Conservation (phyloP, 2,329 filamentous ascomycete species). For the Scleromitrula shiraiana region DNA sequence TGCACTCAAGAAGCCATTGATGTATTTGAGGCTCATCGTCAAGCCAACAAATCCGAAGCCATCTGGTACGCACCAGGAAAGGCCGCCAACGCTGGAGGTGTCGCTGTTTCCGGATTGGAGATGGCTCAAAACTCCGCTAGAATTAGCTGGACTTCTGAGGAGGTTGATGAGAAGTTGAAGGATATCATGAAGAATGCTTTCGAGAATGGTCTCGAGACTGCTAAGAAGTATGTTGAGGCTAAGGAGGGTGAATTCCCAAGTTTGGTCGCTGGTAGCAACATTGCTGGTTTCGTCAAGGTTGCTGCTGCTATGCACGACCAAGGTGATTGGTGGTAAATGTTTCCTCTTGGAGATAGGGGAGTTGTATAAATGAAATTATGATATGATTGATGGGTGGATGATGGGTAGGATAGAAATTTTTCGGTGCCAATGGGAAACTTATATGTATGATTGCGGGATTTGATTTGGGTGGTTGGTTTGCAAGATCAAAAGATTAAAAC, state of each 20-base stretch:
- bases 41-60: constrained; percentile 56
- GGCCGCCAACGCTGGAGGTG: constrained; percentile 95
- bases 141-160: constrained; percentile 76
- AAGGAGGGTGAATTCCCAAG: constrained; percentile 79
- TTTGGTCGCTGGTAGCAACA: constrained; percentile 89
- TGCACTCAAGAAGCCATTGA: constrained; percentile 95
- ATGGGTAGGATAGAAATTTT: too few species aligned
- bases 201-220: constrained; percentile 78
- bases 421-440: too few species aligned
- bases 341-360: neutral
- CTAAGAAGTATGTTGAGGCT: constrained; percentile 76
- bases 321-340: constrained; percentile 77
- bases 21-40: constrained; percentile 74
- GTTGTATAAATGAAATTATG: neutral
- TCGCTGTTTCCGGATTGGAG: constrained; percentile 93
- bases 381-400: too few species aligned
- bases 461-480: too few species aligned
- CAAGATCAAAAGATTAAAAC: too few species aligned
- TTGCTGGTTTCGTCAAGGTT: constrained; percentile 97
- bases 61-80: constrained; percentile 98
- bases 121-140: constrained; percentile 97
- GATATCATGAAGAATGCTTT: constrained; percentile 93
- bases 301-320: constrained; percentile 91
- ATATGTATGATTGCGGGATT: too few species aligned
- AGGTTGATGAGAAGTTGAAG: constrained; percentile 88